Conservation (phyloP, 1,284 basidiomycete species). For the Rhodotorula sp. region DNA sequence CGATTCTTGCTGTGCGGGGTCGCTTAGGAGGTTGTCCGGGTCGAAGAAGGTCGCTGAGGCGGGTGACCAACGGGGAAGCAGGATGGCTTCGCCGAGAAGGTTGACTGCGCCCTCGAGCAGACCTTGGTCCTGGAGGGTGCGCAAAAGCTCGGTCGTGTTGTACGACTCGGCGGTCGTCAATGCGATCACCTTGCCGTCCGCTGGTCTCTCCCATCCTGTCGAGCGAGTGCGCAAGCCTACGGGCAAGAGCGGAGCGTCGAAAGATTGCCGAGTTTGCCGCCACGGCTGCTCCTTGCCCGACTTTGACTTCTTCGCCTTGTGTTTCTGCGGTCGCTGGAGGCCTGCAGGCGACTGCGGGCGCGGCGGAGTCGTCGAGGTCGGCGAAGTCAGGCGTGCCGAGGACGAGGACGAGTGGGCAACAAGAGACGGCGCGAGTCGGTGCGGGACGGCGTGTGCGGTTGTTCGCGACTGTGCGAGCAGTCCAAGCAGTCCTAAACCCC, state of each 20-base stretch:
- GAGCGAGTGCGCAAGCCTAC: slow-evolving; percentile 9
- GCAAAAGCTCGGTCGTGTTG: slow-evolving; percentile 38
- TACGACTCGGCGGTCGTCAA: slow-evolving; percentile 42
- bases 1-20: slow-evolving; percentile 1
- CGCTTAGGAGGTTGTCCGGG: background rate
- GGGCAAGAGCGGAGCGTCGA: slow-evolving; percentile 8
- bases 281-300: slow-evolving; percentile 7
- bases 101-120: slow-evolving; percentile 42
- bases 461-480: too few relatives aligned
- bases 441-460: too few relatives aligned
- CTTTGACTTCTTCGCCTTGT: slow-evolving; percentile 36
- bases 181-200: slow-evolving; percentile 41
- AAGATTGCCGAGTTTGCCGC: background rate
- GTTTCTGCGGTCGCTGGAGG: slow-evolving; percentile 30
- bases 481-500: too few relatives aligned
- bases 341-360: background rate
- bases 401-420: background rate
- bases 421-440: too few relatives aligned
- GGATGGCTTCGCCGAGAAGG: slow-evolving; percentile 43
- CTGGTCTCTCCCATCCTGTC: background rate
- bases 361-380: background rate
- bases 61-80: slow-evolving; percentile 41
- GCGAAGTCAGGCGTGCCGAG: background rate
- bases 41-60: slow-evolving; percentile 2
- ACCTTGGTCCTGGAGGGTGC: slow-evolving; percentile 29